Conservation (phyloP, 345 rosid genomes). For the Mercurialis annua region DNA sequence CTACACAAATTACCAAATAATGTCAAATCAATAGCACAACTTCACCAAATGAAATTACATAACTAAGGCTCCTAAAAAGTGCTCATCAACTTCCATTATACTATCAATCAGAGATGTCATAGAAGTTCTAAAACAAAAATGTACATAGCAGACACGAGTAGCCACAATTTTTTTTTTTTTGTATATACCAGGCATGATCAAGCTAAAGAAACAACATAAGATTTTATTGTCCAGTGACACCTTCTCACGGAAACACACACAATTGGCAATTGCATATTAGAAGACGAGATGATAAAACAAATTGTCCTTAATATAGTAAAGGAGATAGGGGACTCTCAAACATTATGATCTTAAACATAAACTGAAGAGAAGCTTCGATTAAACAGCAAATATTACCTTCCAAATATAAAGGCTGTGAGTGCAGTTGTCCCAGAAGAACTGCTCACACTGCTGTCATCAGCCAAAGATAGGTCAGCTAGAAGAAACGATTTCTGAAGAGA, state of each 20-base stretch:
- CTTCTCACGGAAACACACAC: background rate
- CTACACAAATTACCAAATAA: background rate
- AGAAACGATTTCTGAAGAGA: conserved; percentile 59
- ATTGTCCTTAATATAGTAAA: background rate
- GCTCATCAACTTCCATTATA: background rate
- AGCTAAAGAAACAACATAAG: background rate
- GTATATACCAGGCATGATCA: background rate
- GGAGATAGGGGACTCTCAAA: background rate
- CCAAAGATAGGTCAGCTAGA: conserved; percentile 67
- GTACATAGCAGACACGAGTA: background rate
- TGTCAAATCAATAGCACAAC: background rate
- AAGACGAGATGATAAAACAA: background rate
- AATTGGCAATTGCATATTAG: background rate
- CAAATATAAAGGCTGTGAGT: conserved; percentile 65
- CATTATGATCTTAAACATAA: background rate
- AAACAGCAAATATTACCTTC: conserved; percentile 42
- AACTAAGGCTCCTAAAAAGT: background rate
- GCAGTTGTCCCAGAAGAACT: conserved; percentile 89
- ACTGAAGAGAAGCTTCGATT: background rate
- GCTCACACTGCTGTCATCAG: conserved; percentile 51
- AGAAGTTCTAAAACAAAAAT: background rate
- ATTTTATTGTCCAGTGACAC: background rate
- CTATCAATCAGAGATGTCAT: background rate
- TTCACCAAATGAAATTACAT: background rate
- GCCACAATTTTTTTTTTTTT: too few species aligned